Evolutionary conservation across 2,329 filamentous ascomycete genomes (phyloP).

Genomic region (Pyricularia sp.): DNA sequence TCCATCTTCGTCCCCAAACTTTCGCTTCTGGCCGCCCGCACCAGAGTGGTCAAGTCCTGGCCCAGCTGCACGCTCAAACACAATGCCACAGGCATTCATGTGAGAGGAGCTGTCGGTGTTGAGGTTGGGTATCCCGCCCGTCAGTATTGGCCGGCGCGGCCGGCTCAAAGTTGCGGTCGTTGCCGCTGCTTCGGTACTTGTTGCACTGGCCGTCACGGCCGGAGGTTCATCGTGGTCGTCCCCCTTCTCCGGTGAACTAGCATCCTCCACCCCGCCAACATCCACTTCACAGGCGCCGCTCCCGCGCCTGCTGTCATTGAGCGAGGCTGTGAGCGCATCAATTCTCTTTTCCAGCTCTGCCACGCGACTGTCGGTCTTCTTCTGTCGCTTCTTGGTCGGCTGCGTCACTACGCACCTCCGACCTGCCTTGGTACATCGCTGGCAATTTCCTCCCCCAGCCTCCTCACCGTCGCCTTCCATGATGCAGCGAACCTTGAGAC

Average conservation of each 20-base stretch:
- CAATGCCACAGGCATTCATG: background rate
- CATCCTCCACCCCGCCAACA: conserved; percentile 2
- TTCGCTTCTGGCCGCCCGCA: conserved; percentile 28
- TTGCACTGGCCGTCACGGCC: background rate
- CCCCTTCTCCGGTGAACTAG: background rate
- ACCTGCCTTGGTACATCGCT: conserved; percentile 73
- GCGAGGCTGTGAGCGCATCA: conserved; percentile 71
- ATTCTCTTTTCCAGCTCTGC: conserved; percentile 90
- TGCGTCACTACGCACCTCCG: conserved; percentile 69
- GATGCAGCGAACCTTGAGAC: conserved; percentile 68
- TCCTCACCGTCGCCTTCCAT: conserved; percentile 53
- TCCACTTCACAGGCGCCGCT: conserved; percentile 1
- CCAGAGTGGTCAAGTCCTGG: conserved; percentile 11
- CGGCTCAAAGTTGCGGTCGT: background rate
- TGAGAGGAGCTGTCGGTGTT: background rate
- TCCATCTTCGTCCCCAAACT: conserved; percentile 18
- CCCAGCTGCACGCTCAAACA: conserved; percentile 5
- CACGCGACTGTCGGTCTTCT: conserved; percentile 84
- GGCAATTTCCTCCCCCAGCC: conserved; percentile 55
- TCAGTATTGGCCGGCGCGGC: background rate
- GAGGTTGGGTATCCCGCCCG: background rate
- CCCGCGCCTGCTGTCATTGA: conserved; percentile 45
- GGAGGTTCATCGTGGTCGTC: background rate
- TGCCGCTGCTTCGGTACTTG: background rate
- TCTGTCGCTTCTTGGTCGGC: conserved; percentile 69